Conservation (phyloP, 2,329 filamentous ascomycete species). For the Beauveria bassiana region DNA sequence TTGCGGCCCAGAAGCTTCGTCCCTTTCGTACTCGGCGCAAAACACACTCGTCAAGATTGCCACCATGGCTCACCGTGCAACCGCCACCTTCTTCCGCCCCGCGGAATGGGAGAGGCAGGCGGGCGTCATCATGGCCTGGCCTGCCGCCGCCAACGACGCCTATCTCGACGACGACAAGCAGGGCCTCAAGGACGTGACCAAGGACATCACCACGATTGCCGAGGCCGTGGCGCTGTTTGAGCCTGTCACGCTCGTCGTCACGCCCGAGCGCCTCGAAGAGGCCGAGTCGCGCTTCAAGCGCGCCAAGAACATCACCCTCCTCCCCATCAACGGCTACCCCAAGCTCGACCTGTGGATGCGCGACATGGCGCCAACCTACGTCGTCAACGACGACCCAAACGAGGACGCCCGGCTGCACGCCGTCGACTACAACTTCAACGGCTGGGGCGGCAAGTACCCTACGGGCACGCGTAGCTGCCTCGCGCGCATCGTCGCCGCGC, state of each 20-base stretch:
- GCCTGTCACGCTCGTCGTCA: conserved; percentile 19
- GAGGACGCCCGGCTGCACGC: conserved; percentile 11
- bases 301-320: conserved; percentile 7
- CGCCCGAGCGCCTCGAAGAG: conserved; percentile 10
- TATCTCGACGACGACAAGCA: conserved; percentile 9
- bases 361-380: conserved; percentile 21
- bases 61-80: not conserved
- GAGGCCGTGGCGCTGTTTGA: conserved; percentile 20
- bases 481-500: conserved; percentile 11
- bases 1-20: not conserved
- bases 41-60: not conserved
- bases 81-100: not conserved
- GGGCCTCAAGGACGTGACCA: conserved; percentile 11
- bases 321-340: conserved; percentile 8
- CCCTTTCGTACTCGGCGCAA: not conserved
- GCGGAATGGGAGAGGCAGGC: conserved; percentile 9
- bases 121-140: conserved; percentile 11
- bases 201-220: conserved; percentile 20
- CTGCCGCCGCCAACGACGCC: conserved; percentile 6
- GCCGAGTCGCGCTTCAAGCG: conserved; percentile 11
- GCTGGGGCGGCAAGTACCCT: conserved; percentile 20
- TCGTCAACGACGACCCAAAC: not conserved
- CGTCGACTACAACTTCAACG: conserved; percentile 22
- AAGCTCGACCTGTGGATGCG: conserved; percentile 22
- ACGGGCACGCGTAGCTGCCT: conserved; percentile 11